These are phyloP conservation scores for Pestalotiopsis sp. DNA, from an alignment of 2,329 filamentous ascomycete species.

Conservation along the genomic window DNA sequence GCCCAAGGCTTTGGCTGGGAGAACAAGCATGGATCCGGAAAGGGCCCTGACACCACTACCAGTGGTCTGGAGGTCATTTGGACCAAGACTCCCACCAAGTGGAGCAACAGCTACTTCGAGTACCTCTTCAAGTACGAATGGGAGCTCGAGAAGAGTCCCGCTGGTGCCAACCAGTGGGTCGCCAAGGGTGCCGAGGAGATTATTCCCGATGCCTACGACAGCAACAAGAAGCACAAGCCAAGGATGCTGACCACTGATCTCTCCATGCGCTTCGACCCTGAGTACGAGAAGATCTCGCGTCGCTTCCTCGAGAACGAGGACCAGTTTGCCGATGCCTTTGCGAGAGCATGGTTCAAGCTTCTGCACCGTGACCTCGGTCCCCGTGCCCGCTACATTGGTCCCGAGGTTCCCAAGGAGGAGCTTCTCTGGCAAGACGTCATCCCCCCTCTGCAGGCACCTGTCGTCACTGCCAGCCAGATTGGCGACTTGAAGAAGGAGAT, in stretches of 20 bases:
- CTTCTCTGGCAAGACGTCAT: constrained; percentile 78
- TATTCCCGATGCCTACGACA: constrained; percentile 73
- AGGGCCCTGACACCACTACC: constrained; percentile 74
- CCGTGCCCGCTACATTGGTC: constrained; percentile 70
- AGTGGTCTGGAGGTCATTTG: constrained; percentile 79
- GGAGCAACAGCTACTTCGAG: constrained; percentile 75
- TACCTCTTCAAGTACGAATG: constrained; percentile 80
- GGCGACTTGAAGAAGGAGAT: constrained; percentile 70
- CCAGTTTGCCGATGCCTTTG: constrained; percentile 70
- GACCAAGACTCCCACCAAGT: constrained; percentile 76
- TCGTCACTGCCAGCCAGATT: constrained; percentile 66
- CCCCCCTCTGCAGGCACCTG: constrained; percentile 57
- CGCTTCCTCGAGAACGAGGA: constrained; percentile 71
- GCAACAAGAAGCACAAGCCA: constrained; percentile 73
- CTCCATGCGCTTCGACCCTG: constrained; percentile 70
- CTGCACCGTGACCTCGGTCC: constrained; percentile 81
- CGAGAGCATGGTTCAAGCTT: constrained; percentile 81
- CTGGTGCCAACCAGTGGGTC: constrained; percentile 76
- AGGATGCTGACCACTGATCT: constrained; percentile 79
- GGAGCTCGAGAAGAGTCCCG: constrained; percentile 75
- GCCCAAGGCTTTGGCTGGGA: constrained; percentile 74
- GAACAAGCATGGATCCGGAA: constrained; percentile 66
- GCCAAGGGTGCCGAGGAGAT: constrained; percentile 68
- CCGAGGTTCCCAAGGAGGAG: constrained; percentile 71
- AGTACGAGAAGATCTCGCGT: constrained; percentile 75